Conservation (phyloP, 2,329 filamentous ascomycete genomes). For the Diaporthe humulicola region DNA sequence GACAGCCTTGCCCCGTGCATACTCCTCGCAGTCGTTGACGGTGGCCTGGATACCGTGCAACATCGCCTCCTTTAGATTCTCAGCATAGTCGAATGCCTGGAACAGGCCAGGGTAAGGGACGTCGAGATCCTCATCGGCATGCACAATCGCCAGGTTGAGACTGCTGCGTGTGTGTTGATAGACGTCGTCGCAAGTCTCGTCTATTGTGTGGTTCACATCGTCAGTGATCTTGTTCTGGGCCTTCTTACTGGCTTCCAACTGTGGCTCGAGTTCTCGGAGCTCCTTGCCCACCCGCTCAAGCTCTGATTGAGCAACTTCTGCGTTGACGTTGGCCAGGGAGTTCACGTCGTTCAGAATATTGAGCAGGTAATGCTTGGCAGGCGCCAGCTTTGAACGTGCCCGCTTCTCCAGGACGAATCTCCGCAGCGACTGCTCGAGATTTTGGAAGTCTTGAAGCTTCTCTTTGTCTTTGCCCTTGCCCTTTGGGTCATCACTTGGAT, state of each 20-base stretch:
- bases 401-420: conserved; percentile 97
- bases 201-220: conserved; percentile 84
- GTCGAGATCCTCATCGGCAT: conserved; percentile 83
- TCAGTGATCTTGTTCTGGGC: conserved; percentile 85
- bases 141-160: conserved; percentile 80
- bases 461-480: conserved; percentile 90
- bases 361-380: conserved; percentile 93
- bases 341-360: conserved; percentile 93
- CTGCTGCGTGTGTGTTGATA: conserved; percentile 86
- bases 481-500: conserved; percentile 70
- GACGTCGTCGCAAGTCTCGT: conserved; percentile 86
- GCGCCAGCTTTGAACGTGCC: conserved; percentile 93
- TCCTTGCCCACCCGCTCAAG: conserved; percentile 86
- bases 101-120: conserved; percentile 90
- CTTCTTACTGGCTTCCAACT: conserved; percentile 86
- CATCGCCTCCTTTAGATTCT: conserved; percentile 93
- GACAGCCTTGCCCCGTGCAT: conserved; percentile 83
- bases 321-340: conserved; percentile 86
- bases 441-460: conserved; percentile 90
- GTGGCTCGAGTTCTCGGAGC: conserved; percentile 84
- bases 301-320: conserved; percentile 87
- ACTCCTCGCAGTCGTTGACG: conserved; percentile 85
- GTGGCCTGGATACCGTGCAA: conserved; percentile 86
- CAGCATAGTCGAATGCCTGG: conserved; percentile 89
- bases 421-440: conserved; percentile 87